Base-by-base conservation (phyloP, 2,329 filamentous ascomycete genomes). In the Fusarium nodosum region DNA sequence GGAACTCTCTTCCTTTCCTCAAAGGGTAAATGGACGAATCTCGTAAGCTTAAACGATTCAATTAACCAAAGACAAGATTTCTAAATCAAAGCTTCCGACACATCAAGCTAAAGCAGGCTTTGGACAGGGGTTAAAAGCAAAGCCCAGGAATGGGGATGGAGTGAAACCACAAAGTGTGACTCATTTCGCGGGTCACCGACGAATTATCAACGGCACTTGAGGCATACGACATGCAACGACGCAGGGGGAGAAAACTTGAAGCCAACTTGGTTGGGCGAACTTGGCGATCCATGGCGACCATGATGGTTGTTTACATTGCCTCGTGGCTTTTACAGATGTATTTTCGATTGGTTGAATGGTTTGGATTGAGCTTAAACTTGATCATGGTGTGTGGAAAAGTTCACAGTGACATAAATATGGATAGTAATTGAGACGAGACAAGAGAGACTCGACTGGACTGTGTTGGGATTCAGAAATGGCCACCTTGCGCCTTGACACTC, bases 91-190 rank as follows among this genome's bases (percentile, higher is more conserved):
- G 36, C 36, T 39, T 44, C 36, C 57, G 36, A 24, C 47, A 52
- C 24, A 22, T 38, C 18, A 56, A 72, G 63, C 73, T 73, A 74
- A 69, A 60, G 61, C 64, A 51, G 52, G 39, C 61, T 54, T 55
- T 16, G 11, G 48, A 66, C 73, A 75, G 72, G 73, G 73, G 63
- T 75, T 36, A 6, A 20, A 69, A 65, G 60, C 63, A 20, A 69
- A 65, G 60, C 61, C 64, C 51, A 73, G 64, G 69, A 74, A 74
- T 73, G 68, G 60, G 68, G 71, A 74, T 73, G 68, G 60, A 72
- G 63, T 75, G 73, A 75, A 74, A 75, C 73, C 48, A 57, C 56
- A 63, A 50, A 58, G 66, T 75, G 73, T 75, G 73, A 75, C 73
- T 75, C 73, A 75, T 74, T 72, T 47, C 56, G 59, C 50, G 61